Evolutionary conservation across 371 early-diverging fungal species (phyloP), one percentile per base, ranked within the genome.

Genomic region (Apophysomyces sp.): DNA sequence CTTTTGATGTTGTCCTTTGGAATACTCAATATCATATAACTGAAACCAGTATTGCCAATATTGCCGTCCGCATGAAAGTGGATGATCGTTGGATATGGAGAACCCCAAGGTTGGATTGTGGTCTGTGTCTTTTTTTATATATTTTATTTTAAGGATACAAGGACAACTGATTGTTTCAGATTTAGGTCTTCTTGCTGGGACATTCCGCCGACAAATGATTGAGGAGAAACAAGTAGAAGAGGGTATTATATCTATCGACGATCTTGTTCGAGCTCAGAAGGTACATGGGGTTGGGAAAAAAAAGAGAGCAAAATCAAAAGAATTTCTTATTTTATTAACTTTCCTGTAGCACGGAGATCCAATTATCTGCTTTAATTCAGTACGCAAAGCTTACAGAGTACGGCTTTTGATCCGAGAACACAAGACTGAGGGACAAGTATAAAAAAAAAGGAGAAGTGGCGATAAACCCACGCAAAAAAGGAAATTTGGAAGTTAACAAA

Each of bases 41-140:
- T 41, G 88, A 88, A 62, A 72, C 86, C 0, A 77, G 83, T 24
- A 84, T 88, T 51, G 85, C 86, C 11, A 88, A 88, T 53, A 74
- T 88, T 29, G 86, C 88, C 13, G 51, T 87, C 15, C 68, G 72
- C 8, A 60, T 70, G 21, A 40, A 18, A 54, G 63, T 16, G 26
- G 53, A 58, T 57, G 76, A 54, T 30, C 65, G 15, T 55, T 58
- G 15, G n/a, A 51, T 27, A 0, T 86, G 85, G 85, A 72, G 71
- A 31, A 86, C 86, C 18, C 86, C 86, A 0, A 62, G 55, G 0
- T 26, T 65, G 11, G 61, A 68, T 24, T 81, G 74, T 58, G 86
- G 86, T 71, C 74, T 30, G 65, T 32, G 13, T 34, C 13, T 13
- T 34, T 34, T 4, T 13, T 4, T n/a, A n/a, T n/a, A n/a, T n/a